These are phyloP conservation scores for Carex kokanica DNA, from an alignment of 176 grass and related monocot species.

Conservation along the genomic window DNA sequence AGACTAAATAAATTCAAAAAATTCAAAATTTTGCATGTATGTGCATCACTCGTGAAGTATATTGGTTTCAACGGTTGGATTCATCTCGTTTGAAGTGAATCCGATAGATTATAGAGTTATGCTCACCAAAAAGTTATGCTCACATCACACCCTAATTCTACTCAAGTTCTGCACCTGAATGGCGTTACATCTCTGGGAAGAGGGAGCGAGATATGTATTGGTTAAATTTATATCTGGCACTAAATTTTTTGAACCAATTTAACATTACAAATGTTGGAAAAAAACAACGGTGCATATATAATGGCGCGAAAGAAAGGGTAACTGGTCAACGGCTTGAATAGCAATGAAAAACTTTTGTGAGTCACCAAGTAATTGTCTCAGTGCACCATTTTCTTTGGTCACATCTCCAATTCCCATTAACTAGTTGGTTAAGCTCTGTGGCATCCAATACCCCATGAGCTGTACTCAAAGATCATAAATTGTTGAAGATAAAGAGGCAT, in stretches of 20 bases:
- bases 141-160: too few relatives aligned
- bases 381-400: background rate
- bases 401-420: conserved; percentile 18
- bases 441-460: conserved; percentile 15
- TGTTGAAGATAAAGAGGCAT: conserved; percentile 1
- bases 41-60: too few relatives aligned
- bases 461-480: conserved; percentile 4
- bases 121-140: too few relatives aligned
- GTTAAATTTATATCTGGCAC: background rate
- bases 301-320: background rate
- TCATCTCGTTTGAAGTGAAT: too few relatives aligned
- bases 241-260: background rate
- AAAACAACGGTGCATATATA: background rate
- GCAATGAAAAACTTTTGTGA: background rate
- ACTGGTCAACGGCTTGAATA: background rate
- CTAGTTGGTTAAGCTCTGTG: background rate
- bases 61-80: too few relatives aligned
- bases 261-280: background rate
- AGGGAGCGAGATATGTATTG: background rate
- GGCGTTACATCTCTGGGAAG: too few relatives aligned
- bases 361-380: background rate
- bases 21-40: too few relatives aligned
- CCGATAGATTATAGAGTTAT: too few relatives aligned
- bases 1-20: too few relatives aligned
- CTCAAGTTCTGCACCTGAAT: too few relatives aligned